These are phyloP conservation scores for Passalora sequoiae DNA, from an alignment of 2,329 filamentous ascomycete genomes.

Conservation along the genomic window DNA sequence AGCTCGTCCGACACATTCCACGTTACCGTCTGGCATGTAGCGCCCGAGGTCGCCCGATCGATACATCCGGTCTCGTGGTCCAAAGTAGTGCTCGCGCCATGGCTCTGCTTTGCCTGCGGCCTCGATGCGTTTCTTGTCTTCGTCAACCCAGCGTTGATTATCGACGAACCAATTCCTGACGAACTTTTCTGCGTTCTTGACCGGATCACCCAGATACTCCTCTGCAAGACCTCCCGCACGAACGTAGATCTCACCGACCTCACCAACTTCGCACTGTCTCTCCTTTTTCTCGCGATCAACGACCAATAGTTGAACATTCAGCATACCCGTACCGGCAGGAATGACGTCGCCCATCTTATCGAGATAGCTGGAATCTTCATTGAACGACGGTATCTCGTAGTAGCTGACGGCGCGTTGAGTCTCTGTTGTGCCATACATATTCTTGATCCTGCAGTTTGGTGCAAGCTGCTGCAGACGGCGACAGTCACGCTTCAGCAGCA, in stretches of 20 bases:
- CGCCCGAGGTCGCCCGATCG: constrained; percentile 79
- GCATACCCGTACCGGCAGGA: constrained; percentile 79
- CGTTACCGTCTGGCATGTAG: constrained; percentile 64
- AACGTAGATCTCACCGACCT: constrained; percentile 79
- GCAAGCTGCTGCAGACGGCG: constrained; percentile 69
- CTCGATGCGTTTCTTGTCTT: constrained; percentile 52
- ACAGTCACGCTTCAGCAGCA: constrained; percentile 81
- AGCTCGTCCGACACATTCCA: constrained; percentile 71
- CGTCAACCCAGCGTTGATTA: constrained; percentile 61
- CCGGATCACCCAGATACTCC: constrained; percentile 62
- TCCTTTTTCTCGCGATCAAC: constrained; percentile 64
- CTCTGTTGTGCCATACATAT: constrained; percentile 87
- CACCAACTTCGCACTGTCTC: constrained; percentile 70
- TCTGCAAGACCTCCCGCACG: constrained; percentile 79
- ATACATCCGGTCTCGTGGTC: constrained; percentile 81
- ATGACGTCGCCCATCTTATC: constrained; percentile 68
- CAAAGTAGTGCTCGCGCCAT: constrained; percentile 74
- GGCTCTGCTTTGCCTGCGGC: constrained; percentile 54
- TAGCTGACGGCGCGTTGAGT: constrained; percentile 77
- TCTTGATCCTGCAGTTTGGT: constrained; percentile 68
- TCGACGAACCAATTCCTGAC: constrained; percentile 82
- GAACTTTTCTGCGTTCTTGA: constrained; percentile 71
- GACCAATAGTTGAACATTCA: constrained; percentile 81
- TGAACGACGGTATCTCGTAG: constrained; percentile 66
- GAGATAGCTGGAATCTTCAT: constrained; percentile 58